Evolutionary conservation across 2,329 filamentous ascomycete species (phyloP), one percentile per base, ranked within the genome.

Genomic region (Fusarium begoniae): DNA sequence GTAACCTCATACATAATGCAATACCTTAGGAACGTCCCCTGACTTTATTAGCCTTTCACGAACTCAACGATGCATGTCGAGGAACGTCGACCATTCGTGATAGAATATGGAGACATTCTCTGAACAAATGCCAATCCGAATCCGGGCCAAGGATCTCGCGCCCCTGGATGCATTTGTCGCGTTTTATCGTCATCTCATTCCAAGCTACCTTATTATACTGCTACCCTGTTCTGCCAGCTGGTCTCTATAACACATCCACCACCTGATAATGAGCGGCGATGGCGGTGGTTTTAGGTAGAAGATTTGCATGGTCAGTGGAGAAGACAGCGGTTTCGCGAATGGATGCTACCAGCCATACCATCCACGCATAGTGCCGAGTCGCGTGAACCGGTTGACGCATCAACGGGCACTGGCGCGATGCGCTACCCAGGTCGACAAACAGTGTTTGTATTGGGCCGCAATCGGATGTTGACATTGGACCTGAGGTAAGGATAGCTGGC

Each of bases 361-460:
- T 54, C 26, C 37, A 60, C 32, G 45, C 35, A 63, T 47, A 35
- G 51, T 69, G 55, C 53, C 53, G 60, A 68, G 47, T 58, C 66
- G 60, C 72, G 58, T 61, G 72, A 69, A 72, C 66, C 44, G 50
- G 65, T 75, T 74, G 70, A 72, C 72, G 59, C 70, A 78, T 67
- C 74, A 77, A 77, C 72, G 50, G 54, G 51, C 54, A 70, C 56
- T 63, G 60, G 59, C 63, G 53, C 57, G 38, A 71, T 56, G 22
- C 40, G 37, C 47, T 44, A 59, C 60, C 43, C 32, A 64, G 43
- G 55, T 50, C 44, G 30, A 30, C 50, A 50, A 51, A 28, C 50
- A 40, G 55, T 50, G 50, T 54, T 66, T 59, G 53, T 61, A 62
- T 66, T 60, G 44, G 32, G 38, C 58, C 60, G 66, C 32, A 57